Evolutionary conservation across 1,139 yeast species (phyloP), one percentile per base, ranked within the genome.

Genomic region (Suhomyces guaymorum): DNA sequence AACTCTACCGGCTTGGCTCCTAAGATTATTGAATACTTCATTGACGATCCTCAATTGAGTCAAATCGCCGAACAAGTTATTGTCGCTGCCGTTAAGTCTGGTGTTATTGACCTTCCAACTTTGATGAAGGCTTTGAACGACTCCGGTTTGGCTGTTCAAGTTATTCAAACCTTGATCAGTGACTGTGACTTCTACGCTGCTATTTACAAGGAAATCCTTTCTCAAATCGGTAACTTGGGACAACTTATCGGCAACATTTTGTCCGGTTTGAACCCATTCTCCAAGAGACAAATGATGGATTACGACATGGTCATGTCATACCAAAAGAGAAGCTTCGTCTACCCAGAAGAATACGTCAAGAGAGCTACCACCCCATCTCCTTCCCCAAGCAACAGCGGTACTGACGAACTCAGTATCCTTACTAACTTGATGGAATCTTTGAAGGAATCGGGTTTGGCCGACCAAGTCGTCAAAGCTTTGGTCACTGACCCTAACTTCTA

Each of bases 391-490:
- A 25, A 24, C 14, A 24, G 30, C 18, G 28, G 27, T 19, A 23
- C 27, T 5, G 14, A 21, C n/a, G 52, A 26, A 44, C 39, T 45
- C 28, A 49, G 45, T 12, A 49, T 65, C 33, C 52, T 67, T 38
- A 55, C 66, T 33, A 55, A 61, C 38, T 64, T 70, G 51, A 59
- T 70, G 68, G 73, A 68, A 49, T 69, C 75, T 2, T 66, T 70
- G 51, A 68, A 67, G 52, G 44, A 58, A 38, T 69, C 75, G 19
- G 75, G 75, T 33, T 67, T 70, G 52, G 74, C 73, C 32, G 46
- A 57, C 26, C 62, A 59, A 32, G 73, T 70, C 38, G 72, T 70
- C 33, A 51, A 60, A 37, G 54, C 64, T 19, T 68, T 70, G 51
- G 59, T 70, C 46, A 60, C 61, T 28, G 73, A 70, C 49, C 57